A percentile compares a stretch with the other conserved stretches of the same genome.
These are phyloP conservation scores for Sungouiozyma ichnusensis DNA, from an alignment of 805 yeast species.

Conservation along the genomic window DNA sequence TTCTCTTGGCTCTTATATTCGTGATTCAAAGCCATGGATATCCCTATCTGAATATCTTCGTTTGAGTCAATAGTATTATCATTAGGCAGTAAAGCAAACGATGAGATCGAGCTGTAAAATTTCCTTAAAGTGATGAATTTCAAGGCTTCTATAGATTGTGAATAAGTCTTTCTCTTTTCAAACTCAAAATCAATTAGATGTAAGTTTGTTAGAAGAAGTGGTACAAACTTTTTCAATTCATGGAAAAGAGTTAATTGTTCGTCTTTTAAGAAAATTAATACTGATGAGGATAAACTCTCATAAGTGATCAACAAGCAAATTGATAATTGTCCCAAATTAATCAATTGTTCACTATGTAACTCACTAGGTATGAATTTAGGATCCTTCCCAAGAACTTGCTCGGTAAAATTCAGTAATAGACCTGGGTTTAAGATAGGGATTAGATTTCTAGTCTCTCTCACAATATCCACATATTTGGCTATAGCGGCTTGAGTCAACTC, in stretches of 20 bases:
- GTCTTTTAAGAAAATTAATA: slow-evolving; percentile 20
- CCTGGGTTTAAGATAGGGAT: slow-evolving; percentile 21
- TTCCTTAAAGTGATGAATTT: slow-evolving; percentile 17
- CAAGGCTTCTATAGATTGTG: slow-evolving; percentile 12
- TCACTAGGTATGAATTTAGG: slow-evolving; percentile 12
- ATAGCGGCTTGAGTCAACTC: slow-evolving; percentile 12
- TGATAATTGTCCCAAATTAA: slow-evolving; percentile 14
- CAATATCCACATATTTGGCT: slow-evolving; percentile 12
- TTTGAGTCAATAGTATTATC: slow-evolving; percentile 15
- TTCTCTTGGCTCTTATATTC: slow-evolving; percentile 16
- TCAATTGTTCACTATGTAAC: slow-evolving; percentile 13
- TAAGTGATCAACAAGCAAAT: slow-evolving; percentile 17
- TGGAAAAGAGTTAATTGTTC: slow-evolving; percentile 13
- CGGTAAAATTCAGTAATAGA: slow-evolving; percentile 13
- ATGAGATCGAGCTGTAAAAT: slow-evolving; percentile 11
- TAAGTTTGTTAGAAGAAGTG: slow-evolving; percentile 11
- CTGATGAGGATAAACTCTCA: slow-evolving; percentile 22
- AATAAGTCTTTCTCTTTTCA: slow-evolving; percentile 9
- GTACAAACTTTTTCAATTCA: slow-evolving; percentile 8
- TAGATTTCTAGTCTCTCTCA: slow-evolving; percentile 14
- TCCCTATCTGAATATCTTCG: slow-evolving; percentile 23
- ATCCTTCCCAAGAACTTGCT: slow-evolving; percentile 14
- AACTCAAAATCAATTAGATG: slow-evolving; percentile 13
- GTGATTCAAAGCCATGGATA: slow-evolving; percentile 18
- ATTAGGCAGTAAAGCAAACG: slow-evolving; percentile 4